These are phyloP conservation scores for Trypanosoma lewisi DNA, from an alignment of 208 protist species.

Conservation along the genomic window DNA sequence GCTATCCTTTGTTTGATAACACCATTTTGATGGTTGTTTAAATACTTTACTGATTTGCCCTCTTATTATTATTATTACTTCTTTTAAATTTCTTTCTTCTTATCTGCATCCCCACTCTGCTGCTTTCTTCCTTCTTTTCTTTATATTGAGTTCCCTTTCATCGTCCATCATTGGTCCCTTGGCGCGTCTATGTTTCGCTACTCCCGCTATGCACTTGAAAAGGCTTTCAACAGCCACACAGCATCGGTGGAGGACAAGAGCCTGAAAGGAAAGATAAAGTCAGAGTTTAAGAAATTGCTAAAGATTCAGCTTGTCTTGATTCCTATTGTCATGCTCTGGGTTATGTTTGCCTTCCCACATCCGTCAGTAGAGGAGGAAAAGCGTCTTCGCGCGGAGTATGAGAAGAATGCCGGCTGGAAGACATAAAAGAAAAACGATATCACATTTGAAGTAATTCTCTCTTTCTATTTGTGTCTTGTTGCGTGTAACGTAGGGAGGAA, in stretches of 20 bases:
- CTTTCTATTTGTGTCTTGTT: neutral
- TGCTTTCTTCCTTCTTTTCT: slow-evolving; percentile 27
- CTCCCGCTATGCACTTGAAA: slow-evolving; percentile 45
- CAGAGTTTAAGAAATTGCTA: slow-evolving; percentile 74
- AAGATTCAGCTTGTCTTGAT: slow-evolving; percentile 80
- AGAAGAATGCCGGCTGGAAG: slow-evolving; percentile 84
- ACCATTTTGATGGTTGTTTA: too few species aligned
- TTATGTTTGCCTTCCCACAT: slow-evolving; percentile 71
- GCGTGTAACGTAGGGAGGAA: neutral
- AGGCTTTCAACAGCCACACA: slow-evolving; percentile 53
- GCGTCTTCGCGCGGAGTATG: slow-evolving; percentile 71
- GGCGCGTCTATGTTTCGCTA: slow-evolving; percentile 34
- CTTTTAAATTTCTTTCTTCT: too few species aligned
- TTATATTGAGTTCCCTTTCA: neutral
- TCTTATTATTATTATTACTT: too few species aligned
- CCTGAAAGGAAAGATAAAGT: slow-evolving; percentile 60
- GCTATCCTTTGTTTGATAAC: too few species aligned
- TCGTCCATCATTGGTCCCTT: neutral
- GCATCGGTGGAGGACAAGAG: slow-evolving; percentile 39
- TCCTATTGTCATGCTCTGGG: slow-evolving; percentile 46
- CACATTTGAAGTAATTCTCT: too few species aligned
- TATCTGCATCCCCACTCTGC: too few species aligned
- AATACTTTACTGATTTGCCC: too few species aligned
- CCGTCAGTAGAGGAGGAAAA: slow-evolving; percentile 66
- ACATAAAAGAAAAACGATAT: slow-evolving; percentile 39